Evolutionary conservation across 208 protist species (phyloP).

Genomic region (Trypanosoma cruzi): DNA sequence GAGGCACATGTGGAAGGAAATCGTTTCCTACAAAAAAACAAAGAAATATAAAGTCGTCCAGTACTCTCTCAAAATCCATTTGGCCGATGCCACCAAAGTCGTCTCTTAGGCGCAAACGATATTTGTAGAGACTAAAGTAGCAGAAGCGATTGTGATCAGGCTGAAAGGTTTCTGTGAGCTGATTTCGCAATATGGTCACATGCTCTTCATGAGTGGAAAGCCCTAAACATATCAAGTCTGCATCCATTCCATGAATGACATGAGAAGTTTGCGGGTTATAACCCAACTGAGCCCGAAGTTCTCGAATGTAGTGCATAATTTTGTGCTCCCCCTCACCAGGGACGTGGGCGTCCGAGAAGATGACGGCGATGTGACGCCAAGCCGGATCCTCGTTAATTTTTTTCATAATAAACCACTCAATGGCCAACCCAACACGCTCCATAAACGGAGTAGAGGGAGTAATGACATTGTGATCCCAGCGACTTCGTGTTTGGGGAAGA

Average conservation of each 20-base stretch:
- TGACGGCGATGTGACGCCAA: slow-evolving; percentile 94
- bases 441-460: slow-evolving; percentile 99
- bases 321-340: slow-evolving; percentile 98
- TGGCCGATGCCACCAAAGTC: slow-evolving; percentile 81
- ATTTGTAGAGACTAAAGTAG: slow-evolving; percentile 86
- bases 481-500: slow-evolving; percentile 50
- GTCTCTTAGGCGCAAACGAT: slow-evolving; percentile 64
- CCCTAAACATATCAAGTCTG: slow-evolving; percentile 99
- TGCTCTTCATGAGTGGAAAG: slow-evolving; percentile 98
- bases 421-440: slow-evolving; percentile 88
- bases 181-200: slow-evolving; percentile 98
- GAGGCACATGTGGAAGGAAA: slow-evolving; percentile 98
- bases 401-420: slow-evolving; percentile 96
- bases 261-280: slow-evolving; percentile 98
- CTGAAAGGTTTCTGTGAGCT: slow-evolving; percentile 91
- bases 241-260: slow-evolving; percentile 99
- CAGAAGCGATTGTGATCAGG: slow-evolving; percentile 80
- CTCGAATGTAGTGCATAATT: slow-evolving; percentile 95
- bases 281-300: slow-evolving; percentile 80
- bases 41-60: slow-evolving; percentile 99
- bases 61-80: slow-evolving; percentile 96
- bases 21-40: slow-evolving; percentile 99
- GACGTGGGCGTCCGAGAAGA: slow-evolving; percentile 96
- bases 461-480: slow-evolving; percentile 99
- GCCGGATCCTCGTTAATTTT: slow-evolving; percentile 93